Conservation (phyloP, 257 asterid species). For the Dorcoceras hygrometricum region DNA sequence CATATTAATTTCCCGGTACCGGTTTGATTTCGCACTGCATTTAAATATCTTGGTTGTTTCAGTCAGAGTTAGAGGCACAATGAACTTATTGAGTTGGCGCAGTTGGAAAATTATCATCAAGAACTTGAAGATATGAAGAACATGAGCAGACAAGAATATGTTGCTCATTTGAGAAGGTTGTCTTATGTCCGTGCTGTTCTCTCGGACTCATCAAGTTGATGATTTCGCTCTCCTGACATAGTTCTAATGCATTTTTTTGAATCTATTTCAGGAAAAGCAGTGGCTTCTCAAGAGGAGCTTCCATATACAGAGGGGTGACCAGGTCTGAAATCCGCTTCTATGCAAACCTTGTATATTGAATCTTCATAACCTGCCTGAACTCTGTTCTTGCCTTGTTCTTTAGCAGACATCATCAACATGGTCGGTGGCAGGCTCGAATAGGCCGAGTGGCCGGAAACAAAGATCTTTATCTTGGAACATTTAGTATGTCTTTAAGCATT, state of each 20-base stretch:
- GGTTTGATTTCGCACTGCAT: neutral
- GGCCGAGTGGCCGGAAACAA: constrained; percentile 99
- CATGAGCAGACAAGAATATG: constrained; percentile 93
- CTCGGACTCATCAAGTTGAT: neutral
- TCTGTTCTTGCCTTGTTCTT: constrained; percentile 30
- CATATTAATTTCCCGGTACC: constrained; percentile 88
- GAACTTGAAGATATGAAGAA: constrained; percentile 86
- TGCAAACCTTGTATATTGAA: neutral
- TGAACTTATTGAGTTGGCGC: constrained; percentile 1
- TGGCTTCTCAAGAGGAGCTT: constrained; percentile 99
- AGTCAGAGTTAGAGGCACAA: neutral
- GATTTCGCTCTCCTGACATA: neutral
- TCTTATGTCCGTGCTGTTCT: neutral
- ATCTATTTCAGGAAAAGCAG: constrained; percentile 73
- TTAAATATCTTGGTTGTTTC: neutral
- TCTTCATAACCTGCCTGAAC: neutral
- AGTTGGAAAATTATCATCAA: constrained; percentile 85
- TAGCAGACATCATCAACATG: constrained; percentile 99
- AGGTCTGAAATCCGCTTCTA: constrained; percentile 59
- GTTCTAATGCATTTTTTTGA: neutral
- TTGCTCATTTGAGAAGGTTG: constrained; percentile 92
- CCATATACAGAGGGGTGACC: constrained; percentile 95
- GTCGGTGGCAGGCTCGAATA: constrained; percentile 98
- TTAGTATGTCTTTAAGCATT: constrained; percentile 52
- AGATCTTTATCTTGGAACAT: constrained; percentile 95